Evolutionary conservation across 768 basidiomycete species (phyloP).

Genomic region (Collybia sp.): DNA sequence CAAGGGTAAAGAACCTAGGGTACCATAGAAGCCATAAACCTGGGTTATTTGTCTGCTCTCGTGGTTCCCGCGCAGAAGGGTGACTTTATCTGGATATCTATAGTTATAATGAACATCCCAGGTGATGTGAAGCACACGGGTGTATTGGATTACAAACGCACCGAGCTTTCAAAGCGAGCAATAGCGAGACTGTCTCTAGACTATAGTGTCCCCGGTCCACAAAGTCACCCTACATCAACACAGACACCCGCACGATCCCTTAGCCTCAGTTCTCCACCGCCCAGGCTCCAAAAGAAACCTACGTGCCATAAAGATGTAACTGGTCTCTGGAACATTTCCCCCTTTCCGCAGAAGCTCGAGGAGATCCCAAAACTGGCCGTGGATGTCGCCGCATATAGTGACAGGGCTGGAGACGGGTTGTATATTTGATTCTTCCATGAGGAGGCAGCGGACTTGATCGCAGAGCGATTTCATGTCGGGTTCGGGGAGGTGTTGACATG

Average conservation of each 20-base stretch:
- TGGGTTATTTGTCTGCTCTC: constrained; percentile 98
- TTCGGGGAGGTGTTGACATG: constrained; percentile 87
- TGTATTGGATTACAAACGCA: constrained; percentile 20
- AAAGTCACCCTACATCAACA: constrained; percentile 78
- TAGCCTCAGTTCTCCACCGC: too few relatives aligned
- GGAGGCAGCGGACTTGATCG: constrained; percentile 79
- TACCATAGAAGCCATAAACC: constrained; percentile 98
- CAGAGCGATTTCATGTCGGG: constrained; percentile 91
- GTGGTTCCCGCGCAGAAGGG: constrained; percentile 90
- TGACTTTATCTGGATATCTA: constrained; percentile 92
- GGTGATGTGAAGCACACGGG: not conserved
- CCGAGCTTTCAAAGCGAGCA: constrained; percentile 89
- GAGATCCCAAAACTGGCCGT: constrained; percentile 97
- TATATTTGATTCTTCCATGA: constrained; percentile 97
- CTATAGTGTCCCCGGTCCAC: constrained; percentile 97
- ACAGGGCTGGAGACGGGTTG: constrained; percentile 95
- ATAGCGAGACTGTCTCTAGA: constrained; percentile 87
- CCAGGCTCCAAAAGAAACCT: constrained; percentile 29
- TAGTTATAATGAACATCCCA: constrained; percentile 4
- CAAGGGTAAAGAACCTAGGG: constrained; percentile 15
- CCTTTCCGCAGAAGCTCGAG: constrained; percentile 86
- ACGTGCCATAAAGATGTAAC: constrained; percentile 96
- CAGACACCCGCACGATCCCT: constrained; percentile 4
- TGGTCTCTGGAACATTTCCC: constrained; percentile 80
- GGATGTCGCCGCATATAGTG: constrained; percentile 94